Evolutionary conservation across 495 filamentous ascomycete species (phyloP).

Genomic region (Lepraria neglecta): DNA sequence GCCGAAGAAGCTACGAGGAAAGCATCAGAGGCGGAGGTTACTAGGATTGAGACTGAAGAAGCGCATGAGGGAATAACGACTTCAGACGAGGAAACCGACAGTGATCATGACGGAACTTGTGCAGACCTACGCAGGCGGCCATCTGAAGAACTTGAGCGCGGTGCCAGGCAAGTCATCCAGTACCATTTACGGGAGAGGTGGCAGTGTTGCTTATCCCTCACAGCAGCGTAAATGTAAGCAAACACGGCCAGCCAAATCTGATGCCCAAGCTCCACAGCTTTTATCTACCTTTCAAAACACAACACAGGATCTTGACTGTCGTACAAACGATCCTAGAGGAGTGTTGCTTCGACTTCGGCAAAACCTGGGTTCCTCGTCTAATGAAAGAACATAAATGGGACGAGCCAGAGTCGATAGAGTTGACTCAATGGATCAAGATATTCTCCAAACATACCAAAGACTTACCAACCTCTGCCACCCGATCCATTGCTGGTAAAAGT

Average conservation of each 20-base stretch:
- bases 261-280: slow-evolving; percentile 17
- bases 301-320: slow-evolving; percentile 20
- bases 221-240: slow-evolving; percentile 15
- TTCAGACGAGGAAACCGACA: slow-evolving; percentile 18
- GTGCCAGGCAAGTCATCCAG: neutral
- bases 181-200: neutral
- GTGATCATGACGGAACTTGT: slow-evolving; percentile 9
- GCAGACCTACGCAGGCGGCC: slow-evolving; percentile 10
- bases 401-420: slow-evolving; percentile 23
- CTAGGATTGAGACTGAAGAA: slow-evolving; percentile 21
- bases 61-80: slow-evolving; percentile 17
- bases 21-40: slow-evolving; percentile 22
- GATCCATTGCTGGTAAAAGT: slow-evolving; percentile 21
- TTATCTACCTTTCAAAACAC: slow-evolving; percentile 24
- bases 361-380: slow-evolving; percentile 21
- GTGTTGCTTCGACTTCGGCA: slow-evolving; percentile 23
- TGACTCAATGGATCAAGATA: slow-evolving; percentile 24
- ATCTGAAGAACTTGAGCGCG: neutral
- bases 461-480: slow-evolving; percentile 19
- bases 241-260: slow-evolving; percentile 8
- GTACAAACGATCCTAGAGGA: slow-evolving; percentile 23
- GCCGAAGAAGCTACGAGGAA: slow-evolving; percentile 18
- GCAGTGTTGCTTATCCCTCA: slow-evolving; percentile 16
- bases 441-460: slow-evolving; percentile 13
- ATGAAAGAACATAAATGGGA: slow-evolving; percentile 21